Evolutionary conservation across 306 rosid genomes (phyloP).

Genomic region (Sechiopsis laciniata): DNA sequence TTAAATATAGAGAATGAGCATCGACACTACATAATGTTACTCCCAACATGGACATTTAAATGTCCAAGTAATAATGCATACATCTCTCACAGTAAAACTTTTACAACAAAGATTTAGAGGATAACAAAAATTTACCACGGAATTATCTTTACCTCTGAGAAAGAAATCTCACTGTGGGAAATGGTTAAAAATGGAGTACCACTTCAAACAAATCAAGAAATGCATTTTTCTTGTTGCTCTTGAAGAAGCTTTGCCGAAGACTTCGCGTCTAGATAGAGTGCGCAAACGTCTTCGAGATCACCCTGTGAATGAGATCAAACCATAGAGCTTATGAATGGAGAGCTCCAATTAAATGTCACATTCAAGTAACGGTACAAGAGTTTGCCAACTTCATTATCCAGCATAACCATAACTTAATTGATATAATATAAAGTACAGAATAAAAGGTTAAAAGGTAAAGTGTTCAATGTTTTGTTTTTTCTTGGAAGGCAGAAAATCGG

Average conservation of each 20-base stretch:
- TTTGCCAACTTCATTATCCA: conserved; percentile 15
- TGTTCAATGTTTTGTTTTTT: no score
- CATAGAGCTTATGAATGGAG: neutral
- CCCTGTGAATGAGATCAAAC: conserved; percentile 38
- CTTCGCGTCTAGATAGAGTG: conserved; percentile 53
- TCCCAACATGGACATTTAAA: no score
- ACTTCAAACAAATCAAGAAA: conserved; percentile 14
- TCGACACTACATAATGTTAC: no score
- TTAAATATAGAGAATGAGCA: no score
- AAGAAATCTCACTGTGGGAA: neutral
- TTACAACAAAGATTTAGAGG: no score
- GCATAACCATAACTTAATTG: no score
- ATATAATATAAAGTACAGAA: no score
- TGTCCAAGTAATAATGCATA: no score
- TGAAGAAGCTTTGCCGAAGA: conserved; percentile 18
- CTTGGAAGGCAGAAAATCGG: no score
- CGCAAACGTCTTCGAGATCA: conserved; percentile 68
- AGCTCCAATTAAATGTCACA: neutral
- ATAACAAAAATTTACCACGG: conserved; percentile 4
- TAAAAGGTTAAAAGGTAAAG: no score
- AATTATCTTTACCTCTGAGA: neutral
- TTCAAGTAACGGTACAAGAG: conserved; percentile 4
- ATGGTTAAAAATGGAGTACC: neutral
- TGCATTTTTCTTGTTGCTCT: conserved; percentile 20
- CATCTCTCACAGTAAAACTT: no score